phyloP scores from a whole-genome alignment of 495 filamentous ascomycete genomes.

The Podospora sp. region DNA sequence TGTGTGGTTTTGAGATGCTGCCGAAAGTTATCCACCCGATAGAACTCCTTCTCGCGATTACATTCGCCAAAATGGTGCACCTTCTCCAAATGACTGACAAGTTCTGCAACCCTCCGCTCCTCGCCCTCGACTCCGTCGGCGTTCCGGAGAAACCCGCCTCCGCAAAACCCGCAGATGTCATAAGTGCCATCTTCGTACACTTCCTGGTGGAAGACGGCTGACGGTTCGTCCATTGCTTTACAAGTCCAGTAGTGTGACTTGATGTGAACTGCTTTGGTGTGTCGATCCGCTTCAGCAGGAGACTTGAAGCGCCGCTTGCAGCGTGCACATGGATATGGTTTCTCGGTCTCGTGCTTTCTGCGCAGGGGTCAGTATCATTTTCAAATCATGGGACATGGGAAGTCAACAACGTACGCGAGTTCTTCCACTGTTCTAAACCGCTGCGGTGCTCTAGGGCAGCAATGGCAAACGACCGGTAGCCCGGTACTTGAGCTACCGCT shows the following conservation, averaged over 20 bases:
- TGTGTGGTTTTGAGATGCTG: constrained; percentile 84
- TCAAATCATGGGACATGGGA: neutral
- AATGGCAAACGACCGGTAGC: constrained; percentile 65
- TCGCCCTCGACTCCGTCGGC: constrained; percentile 54
- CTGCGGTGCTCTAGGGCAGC: constrained; percentile 85
- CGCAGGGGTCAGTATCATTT: neutral
- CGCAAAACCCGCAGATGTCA: constrained; percentile 85
- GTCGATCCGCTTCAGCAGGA: constrained; percentile 86
- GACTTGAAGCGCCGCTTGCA: constrained; percentile 88
- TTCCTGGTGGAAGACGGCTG: constrained; percentile 68
- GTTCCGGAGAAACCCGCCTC: constrained; percentile 72
- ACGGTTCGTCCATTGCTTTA: constrained; percentile 55
- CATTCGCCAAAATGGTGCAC: constrained; percentile 84
- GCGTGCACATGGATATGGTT: constrained; percentile 77
- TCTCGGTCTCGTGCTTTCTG: constrained; percentile 70
- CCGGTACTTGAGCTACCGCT: neutral
- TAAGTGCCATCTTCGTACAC: constrained; percentile 41
- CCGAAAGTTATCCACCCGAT: constrained; percentile 85
- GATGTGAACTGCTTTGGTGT: constrained; percentile 87
- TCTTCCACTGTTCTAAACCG: constrained; percentile 75
- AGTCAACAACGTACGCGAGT: constrained; percentile 56
- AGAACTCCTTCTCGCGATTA: constrained; percentile 86
- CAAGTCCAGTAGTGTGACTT: constrained; percentile 86
- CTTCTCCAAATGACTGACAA: constrained; percentile 66
- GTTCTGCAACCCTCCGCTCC: constrained; percentile 25